These are phyloP conservation scores for Herpotrichia juniperi DNA, from an alignment of 2,329 filamentous ascomycete genomes.

Conservation along the genomic window DNA sequence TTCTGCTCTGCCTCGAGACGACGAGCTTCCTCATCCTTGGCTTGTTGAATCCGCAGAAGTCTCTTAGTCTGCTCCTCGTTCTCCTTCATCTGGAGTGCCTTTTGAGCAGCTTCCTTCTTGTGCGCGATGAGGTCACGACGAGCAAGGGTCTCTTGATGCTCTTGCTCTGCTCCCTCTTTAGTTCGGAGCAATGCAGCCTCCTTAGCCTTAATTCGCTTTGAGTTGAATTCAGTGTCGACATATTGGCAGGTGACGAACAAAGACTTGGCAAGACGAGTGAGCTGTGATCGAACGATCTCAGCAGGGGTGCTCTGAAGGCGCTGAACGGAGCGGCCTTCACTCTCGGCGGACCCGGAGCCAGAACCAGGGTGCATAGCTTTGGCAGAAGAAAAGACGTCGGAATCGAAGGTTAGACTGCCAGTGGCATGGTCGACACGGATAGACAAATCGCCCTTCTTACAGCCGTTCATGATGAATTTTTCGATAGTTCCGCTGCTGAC, in stretches of 20 bases:
- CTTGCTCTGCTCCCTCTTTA: conserved; percentile 86
- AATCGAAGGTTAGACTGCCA: conserved; percentile 94
- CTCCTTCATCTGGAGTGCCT: conserved; percentile 84
- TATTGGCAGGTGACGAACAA: conserved; percentile 95
- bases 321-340: conserved; percentile 83
- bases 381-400: conserved; percentile 95
- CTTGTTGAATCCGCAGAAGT: conserved; percentile 81
- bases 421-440: conserved; percentile 96
- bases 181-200: conserved; percentile 81
- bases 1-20: conserved; percentile 91
- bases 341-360: conserved; percentile 84
- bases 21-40: conserved; percentile 87
- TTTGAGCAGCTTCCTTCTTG: conserved; percentile 94
- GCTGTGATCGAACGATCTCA: conserved; percentile 94
- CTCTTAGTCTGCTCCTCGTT: conserved; percentile 92
- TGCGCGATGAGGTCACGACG: conserved; percentile 93
- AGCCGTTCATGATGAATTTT: conserved; percentile 99
- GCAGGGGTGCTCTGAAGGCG: conserved; percentile 96
- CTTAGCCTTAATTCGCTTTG: conserved; percentile 78
- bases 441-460: conserved; percentile 98
- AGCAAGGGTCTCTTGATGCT: conserved; percentile 83
- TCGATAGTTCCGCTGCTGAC: conserved; percentile 90
- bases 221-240: conserved; percentile 87
- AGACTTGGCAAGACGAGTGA: conserved; percentile 87
- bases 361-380: conserved; percentile 90